Evolutionary conservation across 2,329 filamentous ascomycete species (phyloP).

Genomic region (Trichoderma atroviride): DNA sequence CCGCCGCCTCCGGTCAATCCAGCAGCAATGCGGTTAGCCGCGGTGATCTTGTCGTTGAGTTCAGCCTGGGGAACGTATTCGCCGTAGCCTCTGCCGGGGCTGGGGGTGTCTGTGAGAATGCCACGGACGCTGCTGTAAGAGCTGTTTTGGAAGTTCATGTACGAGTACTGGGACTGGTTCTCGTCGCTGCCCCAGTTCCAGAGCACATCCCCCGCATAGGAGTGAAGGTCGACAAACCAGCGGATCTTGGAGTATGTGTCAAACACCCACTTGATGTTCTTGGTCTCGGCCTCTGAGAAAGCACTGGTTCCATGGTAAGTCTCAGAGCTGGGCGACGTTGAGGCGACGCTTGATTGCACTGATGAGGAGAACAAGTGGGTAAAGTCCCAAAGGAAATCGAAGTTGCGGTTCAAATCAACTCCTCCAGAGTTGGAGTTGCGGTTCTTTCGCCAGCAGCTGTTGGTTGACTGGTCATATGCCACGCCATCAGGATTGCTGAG

Average conservation of each 20-base stretch:
- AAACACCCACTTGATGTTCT: slow-evolving; percentile 56
- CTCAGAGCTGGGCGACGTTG: slow-evolving; percentile 46
- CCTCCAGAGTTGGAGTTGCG: slow-evolving; percentile 51
- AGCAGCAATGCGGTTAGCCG: slow-evolving; percentile 45
- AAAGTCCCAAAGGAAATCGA: slow-evolving; percentile 61
- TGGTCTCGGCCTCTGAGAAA: slow-evolving; percentile 59
- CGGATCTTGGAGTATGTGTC: slow-evolving; percentile 52
- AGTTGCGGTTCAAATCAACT: slow-evolving; percentile 60
- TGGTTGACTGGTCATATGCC: slow-evolving; percentile 52
- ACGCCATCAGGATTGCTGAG: slow-evolving; percentile 59
- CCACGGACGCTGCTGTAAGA: slow-evolving; percentile 56
- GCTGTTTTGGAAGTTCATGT: slow-evolving; percentile 56
- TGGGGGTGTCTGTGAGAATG: slow-evolving; percentile 41
- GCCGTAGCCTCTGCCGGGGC: slow-evolving; percentile 43
- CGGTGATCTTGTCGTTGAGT: slow-evolving; percentile 42
- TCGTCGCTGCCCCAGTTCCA: slow-evolving; percentile 62
- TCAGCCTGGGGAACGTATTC: slow-evolving; percentile 50
- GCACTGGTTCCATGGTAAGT: slow-evolving; percentile 55
- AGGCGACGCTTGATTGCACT: slow-evolving; percentile 39
- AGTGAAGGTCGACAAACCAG: slow-evolving; percentile 64
- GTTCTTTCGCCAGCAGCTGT: slow-evolving; percentile 60
- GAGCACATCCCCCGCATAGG: slow-evolving; percentile 53
- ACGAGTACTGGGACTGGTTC: slow-evolving; percentile 48
- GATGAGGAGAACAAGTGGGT: slow-evolving; percentile 47
- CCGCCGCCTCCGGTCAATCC: slow-evolving; percentile 32